Evolutionary conservation across 805 yeast species (phyloP), one percentile per base, ranked within the genome.

Genomic region (Pichia sporocuriosa): DNA sequence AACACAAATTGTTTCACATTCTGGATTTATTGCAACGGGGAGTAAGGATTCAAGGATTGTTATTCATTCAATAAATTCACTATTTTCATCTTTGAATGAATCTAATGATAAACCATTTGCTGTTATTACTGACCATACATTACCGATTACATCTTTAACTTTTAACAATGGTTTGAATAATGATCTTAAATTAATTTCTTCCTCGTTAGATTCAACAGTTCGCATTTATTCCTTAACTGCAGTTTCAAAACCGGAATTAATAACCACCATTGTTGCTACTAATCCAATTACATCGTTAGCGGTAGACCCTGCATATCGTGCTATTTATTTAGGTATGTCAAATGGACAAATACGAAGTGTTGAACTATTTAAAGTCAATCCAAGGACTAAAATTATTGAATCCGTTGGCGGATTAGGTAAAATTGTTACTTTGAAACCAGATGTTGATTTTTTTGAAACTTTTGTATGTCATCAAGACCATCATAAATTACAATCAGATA

Each of bases 41-140:
- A 86, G 95, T 50, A 70, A 69, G 32, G 98, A 90, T 65, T 78
- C 95, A 1, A 69, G 96, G 47, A 72, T 83, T 13, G 68, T 81
- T 21, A 64, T 81, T 0, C 48, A 68, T 16, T 94, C 86, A 50
- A 64, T 89, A 36, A 63, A 80, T 2, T 46, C 65, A 5, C 27
- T 39, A 13, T 37, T 49, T 42, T n/a, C n/a, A n/a, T n/a, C n/a
- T n/a, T n/a, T n/a, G n/a, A n/a, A 32, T 43, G 26, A 27, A 43
- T 15, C 65, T 1, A 57, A 62, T 1, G 60, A 72, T 22, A 81
- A 79, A 55, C 88, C 90, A 3, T 66, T 68, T 39, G 71, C 69
- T 32, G 65, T 76, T 7, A 63, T 83, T 39, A 72, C 79, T 7
- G 88, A 83, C 52, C 84, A 81, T 54, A 65, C 79, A 30, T 66